Evolutionary conservation across 1,284 basidiomycete genomes (phyloP), one percentile per base, ranked within the genome.

Genomic region (Peniophora sp.): DNA sequence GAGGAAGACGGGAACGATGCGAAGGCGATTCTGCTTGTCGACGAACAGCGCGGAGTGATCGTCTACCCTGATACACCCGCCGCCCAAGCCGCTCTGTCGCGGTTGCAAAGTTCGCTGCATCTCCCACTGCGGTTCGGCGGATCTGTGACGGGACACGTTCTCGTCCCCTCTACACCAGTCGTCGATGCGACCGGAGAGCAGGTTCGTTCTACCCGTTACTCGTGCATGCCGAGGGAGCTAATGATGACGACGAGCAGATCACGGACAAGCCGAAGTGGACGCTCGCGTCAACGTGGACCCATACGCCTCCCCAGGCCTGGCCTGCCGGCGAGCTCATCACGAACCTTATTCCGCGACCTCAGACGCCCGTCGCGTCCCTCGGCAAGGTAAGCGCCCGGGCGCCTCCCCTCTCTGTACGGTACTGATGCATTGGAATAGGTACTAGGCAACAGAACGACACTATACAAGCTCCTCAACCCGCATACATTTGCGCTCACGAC

Each of bases 391-490:
- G n/a, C n/a, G n/a, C n/a, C n/a, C n/a, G n/a, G n/a, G n/a, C n/a
- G n/a, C n/a, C n/a, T n/a, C n/a, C n/a, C n/a, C n/a, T n/a, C n/a
- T n/a, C n/a, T n/a, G n/a, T n/a, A 76, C 17, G 75, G 79, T 2
- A 71, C 92, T 23, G 92, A 93, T 0, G 88, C 85, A 3, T 69
- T 86, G 17, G 94, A 93, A 9, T 85, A 85, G 58, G 92, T 96
- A 3, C 71, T 92, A 2, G 92, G 90, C 5, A 86, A 97, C 66
- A 82, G 95, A 52, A 82, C 81, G 24, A 94, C 93, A 37, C 66
- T 97, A 50, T 96, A 97, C 77, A 98, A 98, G 71, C 97, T 96
- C 64, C 77, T 97, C 55, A 96, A 96, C 64, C 87, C 89, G 3
- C 82, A 92, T 57, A 61, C 92, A 15, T 73, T 86, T 41, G 79